Conservation (phyloP, 768 basidiomycete genomes). For the Pisolithus albus region DNA sequence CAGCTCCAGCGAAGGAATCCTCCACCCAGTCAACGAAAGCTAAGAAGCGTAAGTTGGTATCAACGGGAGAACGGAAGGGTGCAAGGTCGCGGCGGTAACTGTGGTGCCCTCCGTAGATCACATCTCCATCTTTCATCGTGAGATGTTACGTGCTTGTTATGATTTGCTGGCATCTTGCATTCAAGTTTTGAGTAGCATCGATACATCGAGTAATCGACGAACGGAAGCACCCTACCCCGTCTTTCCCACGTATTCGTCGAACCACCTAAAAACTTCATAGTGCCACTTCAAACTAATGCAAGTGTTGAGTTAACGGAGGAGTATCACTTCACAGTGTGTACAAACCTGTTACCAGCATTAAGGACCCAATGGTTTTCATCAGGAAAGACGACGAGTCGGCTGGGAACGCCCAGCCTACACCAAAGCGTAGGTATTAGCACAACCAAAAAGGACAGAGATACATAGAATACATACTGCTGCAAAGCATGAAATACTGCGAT, state of each 20-base stretch:
- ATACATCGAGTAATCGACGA: no score
- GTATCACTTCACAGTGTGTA: not conserved
- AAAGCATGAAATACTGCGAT: constrained; percentile 81
- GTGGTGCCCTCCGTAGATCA: not conserved
- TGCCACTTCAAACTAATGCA: constrained; percentile 81
- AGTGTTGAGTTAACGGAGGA: not conserved
- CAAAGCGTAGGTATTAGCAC: not conserved
- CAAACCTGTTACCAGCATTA: constrained; percentile 68
- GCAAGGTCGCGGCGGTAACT: constrained; percentile 8
- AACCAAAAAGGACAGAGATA: not conserved
- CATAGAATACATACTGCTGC: constrained; percentile 57
- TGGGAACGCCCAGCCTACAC: constrained; percentile 59
- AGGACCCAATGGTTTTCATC: constrained; percentile 93
- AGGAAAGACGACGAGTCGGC: constrained; percentile 77
- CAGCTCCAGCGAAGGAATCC: constrained; percentile 3
- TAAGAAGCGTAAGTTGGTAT: constrained; percentile 19
- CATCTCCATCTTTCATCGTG: no score
- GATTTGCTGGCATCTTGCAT: no score
- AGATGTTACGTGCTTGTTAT: no score
- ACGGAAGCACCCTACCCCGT: not conserved
- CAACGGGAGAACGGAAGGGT: constrained; percentile 7
- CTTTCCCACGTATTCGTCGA: constrained; percentile 57
- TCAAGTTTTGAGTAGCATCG: no score
- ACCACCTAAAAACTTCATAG: constrained; percentile 89
- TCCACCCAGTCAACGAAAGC: not conserved